phyloP scores from a whole-genome alignment of 495 filamentous ascomycete species.

The Xylaria curta region DNA sequence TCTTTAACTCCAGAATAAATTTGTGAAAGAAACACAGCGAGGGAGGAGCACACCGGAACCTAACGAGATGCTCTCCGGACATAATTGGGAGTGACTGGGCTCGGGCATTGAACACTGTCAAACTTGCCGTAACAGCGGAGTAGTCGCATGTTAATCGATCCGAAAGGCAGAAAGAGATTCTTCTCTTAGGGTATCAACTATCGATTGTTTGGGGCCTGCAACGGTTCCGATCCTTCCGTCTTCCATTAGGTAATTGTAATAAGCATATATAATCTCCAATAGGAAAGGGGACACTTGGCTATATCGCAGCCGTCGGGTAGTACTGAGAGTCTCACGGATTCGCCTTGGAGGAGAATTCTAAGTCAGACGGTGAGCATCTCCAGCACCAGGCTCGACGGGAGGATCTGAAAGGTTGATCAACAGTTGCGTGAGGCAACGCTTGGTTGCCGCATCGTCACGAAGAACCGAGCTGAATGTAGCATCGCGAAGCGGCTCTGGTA shows the following conservation, averaged over 20 bases:
- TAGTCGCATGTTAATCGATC: not conserved
- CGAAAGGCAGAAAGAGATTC: constrained; percentile 3
- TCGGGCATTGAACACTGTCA: not conserved
- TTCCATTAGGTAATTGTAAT: constrained; percentile 11
- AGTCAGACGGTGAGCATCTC: constrained; percentile 34
- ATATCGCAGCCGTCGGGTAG: not conserved
- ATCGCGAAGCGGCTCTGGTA: constrained; percentile 94
- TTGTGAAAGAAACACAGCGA: constrained; percentile 13
- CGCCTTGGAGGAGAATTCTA: constrained; percentile 6
- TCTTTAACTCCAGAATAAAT: constrained; percentile 17
- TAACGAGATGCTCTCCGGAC: not conserved
- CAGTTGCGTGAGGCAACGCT: constrained; percentile 95
- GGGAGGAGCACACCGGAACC: not conserved
- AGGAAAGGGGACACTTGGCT: not conserved
- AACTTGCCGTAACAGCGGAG: not conserved
- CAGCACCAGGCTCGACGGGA: constrained; percentile 66
- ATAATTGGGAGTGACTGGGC: not conserved
- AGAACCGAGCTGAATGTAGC: constrained; percentile 96
- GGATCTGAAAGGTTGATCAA: constrained; percentile 97
- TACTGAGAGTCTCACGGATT: not conserved
- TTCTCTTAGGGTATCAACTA: constrained; percentile 14
- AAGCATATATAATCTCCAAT: not conserved
- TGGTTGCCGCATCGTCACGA: constrained; percentile 96
- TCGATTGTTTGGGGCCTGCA: constrained; percentile 10
- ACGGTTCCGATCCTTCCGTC: constrained; percentile 3